These are phyloP conservation scores for Dendrobium huoshanense DNA, from an alignment of 106 monocot species.

Conservation along the genomic window DNA sequence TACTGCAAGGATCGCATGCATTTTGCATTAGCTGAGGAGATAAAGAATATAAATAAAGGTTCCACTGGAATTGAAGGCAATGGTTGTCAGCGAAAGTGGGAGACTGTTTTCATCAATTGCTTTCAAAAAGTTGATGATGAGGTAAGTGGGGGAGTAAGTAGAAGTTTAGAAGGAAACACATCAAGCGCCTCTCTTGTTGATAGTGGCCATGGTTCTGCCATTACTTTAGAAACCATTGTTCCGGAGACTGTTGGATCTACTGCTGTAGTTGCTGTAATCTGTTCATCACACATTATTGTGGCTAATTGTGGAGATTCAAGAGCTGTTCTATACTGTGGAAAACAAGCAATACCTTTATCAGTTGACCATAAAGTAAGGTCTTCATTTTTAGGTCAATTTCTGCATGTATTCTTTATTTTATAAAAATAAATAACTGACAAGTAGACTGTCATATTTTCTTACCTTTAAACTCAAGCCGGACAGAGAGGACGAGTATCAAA, in stretches of 20 bases:
- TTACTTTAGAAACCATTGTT: conserved; percentile 34
- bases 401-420: not conserved
- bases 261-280: conserved; percentile 57
- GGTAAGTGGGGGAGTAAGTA: conserved; percentile 26
- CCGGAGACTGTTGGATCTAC: conserved; percentile 76
- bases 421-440: not conserved
- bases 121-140: conserved; percentile 65
- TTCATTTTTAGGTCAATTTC: not conserved
- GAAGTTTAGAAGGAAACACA: conserved; percentile 2
- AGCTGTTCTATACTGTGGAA: conserved; percentile 63
- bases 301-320: conserved; percentile 76
- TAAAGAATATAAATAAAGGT: conserved; percentile 2
- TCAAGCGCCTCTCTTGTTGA: not conserved
- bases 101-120: conserved; percentile 46
- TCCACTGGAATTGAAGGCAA: conserved; percentile 6
- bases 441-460: not conserved
- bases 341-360: conserved; percentile 43
- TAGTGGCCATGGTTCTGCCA: not conserved
- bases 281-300: conserved; percentile 54
- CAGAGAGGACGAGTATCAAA: conserved; percentile 74
- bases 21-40: conserved; percentile 1
- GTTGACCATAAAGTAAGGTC: conserved; percentile 54
- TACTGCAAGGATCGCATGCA: conserved; percentile 11
- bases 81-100: conserved; percentile 43
- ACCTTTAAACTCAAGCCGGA: conserved; percentile 52